Evolutionary conservation across 2,329 filamentous ascomycete genomes (phyloP), one percentile per base, ranked within the genome.

Genomic region (Colletotrichum phormii): DNA sequence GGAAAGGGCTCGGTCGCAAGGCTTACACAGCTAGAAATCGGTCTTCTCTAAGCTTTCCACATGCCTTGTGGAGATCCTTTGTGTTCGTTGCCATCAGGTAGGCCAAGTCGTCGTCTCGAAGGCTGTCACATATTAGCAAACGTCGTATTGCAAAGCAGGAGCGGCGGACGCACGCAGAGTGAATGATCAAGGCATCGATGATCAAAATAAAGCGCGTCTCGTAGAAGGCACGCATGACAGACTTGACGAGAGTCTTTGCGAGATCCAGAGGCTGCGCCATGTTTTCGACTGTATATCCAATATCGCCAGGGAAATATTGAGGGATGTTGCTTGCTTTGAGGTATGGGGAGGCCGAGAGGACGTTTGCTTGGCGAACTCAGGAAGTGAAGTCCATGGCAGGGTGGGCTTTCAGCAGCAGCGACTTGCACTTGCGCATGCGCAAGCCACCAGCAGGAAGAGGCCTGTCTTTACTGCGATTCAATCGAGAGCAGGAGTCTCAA

Each of bases 31-130:
- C 90, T 72, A 98, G 86, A 78, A 99, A 91, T 66, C 96, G 93
- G 79, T 97, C 95, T 81, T 98, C 95, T 77, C 91, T 91, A 64
- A 99, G 88, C 78, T 91, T 93, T 73, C 93, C 95, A 81, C 94
- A 96, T 35, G 97, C 89, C 81, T 96, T 97, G 80, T 97, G 95
- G 55, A 98, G 89, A 78, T 97, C 94, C 81, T 99, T 98, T 53
- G 92, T 92, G 80, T 98, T 96, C 84, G 97, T 95, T 74, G 92
- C 92, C 83, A 98, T 92, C 29, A 98, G 87, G 78, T 95, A 92
- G 55, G 94, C 93, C 74, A 99, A 87, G 79, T 99, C 97, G 79
- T 95, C 92, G 79, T 97, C 94, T 79, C 95, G 93, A 72, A 98
- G 88, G 89, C 94, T 83, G 89, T 92, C 83, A 94, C 93, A 71